Evolutionary conservation across 208 protist species (phyloP), one percentile per base, ranked within the genome.

Genomic region (Naegleria lovaniensis): DNA sequence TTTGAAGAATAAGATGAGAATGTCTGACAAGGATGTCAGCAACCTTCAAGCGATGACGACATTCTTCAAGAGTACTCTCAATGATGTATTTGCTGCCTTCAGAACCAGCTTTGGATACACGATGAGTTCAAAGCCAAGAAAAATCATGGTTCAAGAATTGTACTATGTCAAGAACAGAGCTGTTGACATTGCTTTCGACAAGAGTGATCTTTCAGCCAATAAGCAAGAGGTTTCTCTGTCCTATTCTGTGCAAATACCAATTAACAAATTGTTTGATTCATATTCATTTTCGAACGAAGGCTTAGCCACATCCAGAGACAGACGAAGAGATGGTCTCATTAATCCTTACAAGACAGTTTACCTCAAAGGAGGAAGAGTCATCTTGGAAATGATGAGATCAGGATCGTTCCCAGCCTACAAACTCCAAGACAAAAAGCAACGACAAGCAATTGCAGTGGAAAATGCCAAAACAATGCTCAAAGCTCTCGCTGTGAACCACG

Each of bases 291-390:
- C 22, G 7, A 67, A 55, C 22, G 41, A 89, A 40, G 19, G 25
- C 0, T 52, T 29, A 6, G 7, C n/a, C 6, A 67, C n/a, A 55
- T 38, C 48, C 11, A 5, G 15, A 2, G 85, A 89, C 40, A 39
- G 85, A 41, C 5, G 15, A 25, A 52, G 85, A 89, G 25, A 39
- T 4, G 85, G 85, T 29, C 51, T 89, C 38, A 41, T 89, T 19
- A 67, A 67, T 67, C 85, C 85, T 41, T 89, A 67, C 43, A 89
- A 89, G n/a, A 40, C 38, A 9, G 85, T 41, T 5, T 89, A 89
- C 25, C 51, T 89, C 19, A 89, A 89, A 25, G 19, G n/a, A 13
- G 41, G 41, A 22, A 36, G 48, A 67, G 85, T 89, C 22, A 40
- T 89, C 11, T 41, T 89, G 0, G 85, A 89, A 67, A 16, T 41